phyloP scores from a whole-genome alignment of 371 early-diverging fungal species.

The Apophysomyces ossiformis region DNA sequence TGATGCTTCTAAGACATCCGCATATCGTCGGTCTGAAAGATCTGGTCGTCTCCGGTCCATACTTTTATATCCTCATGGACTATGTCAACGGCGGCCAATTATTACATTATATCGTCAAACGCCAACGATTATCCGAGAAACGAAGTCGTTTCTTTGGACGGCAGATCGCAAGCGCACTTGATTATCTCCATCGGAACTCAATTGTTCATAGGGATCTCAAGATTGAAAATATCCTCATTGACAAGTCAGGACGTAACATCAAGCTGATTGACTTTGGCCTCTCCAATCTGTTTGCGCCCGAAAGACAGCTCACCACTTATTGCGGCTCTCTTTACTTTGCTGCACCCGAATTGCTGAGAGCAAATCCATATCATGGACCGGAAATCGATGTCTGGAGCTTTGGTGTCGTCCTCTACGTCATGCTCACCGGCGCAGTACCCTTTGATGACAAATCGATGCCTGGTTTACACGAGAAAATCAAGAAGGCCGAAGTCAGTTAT shows the following conservation, averaged over 20 bases:
- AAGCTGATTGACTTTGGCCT: constrained; percentile 97
- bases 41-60: constrained; percentile 79
- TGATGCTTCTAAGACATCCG: constrained; percentile 91
- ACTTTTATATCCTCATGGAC: constrained; percentile 90
- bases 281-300: constrained; percentile 90
- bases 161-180: constrained; percentile 88
- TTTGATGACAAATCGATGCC: constrained; percentile 94
- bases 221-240: constrained; percentile 93
- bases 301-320: constrained; percentile 81
- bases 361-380: constrained; percentile 87
- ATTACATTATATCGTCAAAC: constrained; percentile 85
- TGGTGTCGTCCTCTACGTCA: constrained; percentile 93
- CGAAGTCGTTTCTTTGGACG: constrained; percentile 87
- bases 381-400: constrained; percentile 97
- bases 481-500: constrained; percentile 75
- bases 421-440: constrained; percentile 93
- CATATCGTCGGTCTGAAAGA: constrained; percentile 82
- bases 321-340: constrained; percentile 98
- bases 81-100: constrained; percentile 89
- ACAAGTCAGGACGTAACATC: constrained; percentile 80
- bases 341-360: constrained; percentile 91
- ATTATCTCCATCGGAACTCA: constrained; percentile 92
- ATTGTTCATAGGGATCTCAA: constrained; percentile 97
- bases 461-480: constrained; percentile 90
- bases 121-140: constrained; percentile 87